These are phyloP conservation scores for Coemansia sp. DNA, from an alignment of 192 early-diverging fungal species.

Conservation along the genomic window DNA sequence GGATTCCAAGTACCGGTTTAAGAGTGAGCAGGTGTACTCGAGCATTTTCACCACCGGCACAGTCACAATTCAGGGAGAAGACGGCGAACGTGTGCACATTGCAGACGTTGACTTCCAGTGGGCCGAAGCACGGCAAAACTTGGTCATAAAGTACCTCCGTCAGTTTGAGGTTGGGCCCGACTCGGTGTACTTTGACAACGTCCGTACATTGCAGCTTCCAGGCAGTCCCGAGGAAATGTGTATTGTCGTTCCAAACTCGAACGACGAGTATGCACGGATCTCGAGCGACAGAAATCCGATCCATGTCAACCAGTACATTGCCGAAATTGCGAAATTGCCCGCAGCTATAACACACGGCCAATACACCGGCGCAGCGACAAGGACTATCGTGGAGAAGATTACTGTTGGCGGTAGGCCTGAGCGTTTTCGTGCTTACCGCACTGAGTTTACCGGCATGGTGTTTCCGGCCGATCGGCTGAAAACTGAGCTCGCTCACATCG, in stretches of 20 bases:
- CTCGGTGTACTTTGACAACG: constrained; percentile 70
- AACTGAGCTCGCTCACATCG: constrained; percentile 82
- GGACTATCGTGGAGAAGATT: constrained; percentile 86
- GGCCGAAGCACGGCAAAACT: constrained; percentile 65
- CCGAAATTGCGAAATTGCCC: constrained; percentile 78
- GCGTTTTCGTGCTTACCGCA: constrained; percentile 74
- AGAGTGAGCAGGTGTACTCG: constrained; percentile 57
- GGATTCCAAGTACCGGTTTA: constrained; percentile 64
- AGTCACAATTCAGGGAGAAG: constrained; percentile 53
- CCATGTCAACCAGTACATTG: constrained; percentile 90
- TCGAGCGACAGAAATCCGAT: constrained; percentile 90
- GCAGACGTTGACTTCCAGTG: constrained; percentile 73
- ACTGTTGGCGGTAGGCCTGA: constrained; percentile 82
- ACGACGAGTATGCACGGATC: constrained; percentile 73
- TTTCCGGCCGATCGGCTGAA: constrained; percentile 77
- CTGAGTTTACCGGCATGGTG: constrained; percentile 87
- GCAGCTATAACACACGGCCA: constrained; percentile 92
- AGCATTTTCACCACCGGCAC: constrained; percentile 70
- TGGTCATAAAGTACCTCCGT: constrained; percentile 77
- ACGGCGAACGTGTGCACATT: constrained; percentile 65
- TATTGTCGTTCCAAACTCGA: constrained; percentile 62
- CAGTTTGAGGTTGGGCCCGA: constrained; percentile 69
- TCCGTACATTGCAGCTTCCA: constrained; percentile 14
- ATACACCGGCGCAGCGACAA: constrained; percentile 91
- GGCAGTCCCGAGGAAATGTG: neutral